Evolutionary conservation across 2,329 filamentous ascomycete species (phyloP).

Genomic region (Parascedosporium putredinis): DNA sequence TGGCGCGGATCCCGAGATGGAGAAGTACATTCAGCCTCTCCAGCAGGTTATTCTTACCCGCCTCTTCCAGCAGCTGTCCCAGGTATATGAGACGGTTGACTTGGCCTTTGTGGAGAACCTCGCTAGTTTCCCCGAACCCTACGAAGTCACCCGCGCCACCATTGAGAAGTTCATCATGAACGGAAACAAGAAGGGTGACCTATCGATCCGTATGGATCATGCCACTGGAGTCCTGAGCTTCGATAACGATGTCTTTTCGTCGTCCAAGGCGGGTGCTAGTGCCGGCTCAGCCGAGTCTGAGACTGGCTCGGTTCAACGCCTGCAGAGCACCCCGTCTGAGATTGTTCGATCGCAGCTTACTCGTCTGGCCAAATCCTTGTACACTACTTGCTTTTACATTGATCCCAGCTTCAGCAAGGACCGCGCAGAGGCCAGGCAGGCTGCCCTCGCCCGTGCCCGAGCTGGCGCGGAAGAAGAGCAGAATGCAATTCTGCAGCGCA

Average conservation of each 20-base stretch:
- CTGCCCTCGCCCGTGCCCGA: constrained; percentile 70
- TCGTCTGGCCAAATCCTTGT: constrained; percentile 81
- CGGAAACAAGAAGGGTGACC: constrained; percentile 98
- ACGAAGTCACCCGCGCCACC: constrained; percentile 79
- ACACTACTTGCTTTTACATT: constrained; percentile 90
- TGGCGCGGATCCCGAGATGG: constrained; percentile 87
- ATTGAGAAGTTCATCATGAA: constrained; percentile 99
- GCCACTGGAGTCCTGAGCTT: constrained; percentile 92
- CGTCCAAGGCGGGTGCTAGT: constrained; percentile 79
- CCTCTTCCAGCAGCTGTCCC: constrained; percentile 96
- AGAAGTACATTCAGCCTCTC: constrained; percentile 88
- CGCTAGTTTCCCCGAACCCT: constrained; percentile 91
- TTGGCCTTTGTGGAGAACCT: constrained; percentile 87
- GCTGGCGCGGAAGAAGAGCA: constrained; percentile 90
- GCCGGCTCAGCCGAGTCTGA: constrained; percentile 84
- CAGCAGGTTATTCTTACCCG: constrained; percentile 98
- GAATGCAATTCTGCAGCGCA: constrained; percentile 70
- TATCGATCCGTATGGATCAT: constrained; percentile 93
- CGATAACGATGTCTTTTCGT: constrained; percentile 96
- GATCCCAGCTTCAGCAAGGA: constrained; percentile 81
- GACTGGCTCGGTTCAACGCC: constrained; percentile 74
- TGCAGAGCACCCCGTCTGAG: constrained; percentile 95
- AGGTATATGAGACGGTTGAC: constrained; percentile 97
- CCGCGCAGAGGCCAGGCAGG: constrained; percentile 67
- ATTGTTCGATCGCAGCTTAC: constrained; percentile 93